Evolutionary conservation across 305 asterid genomes (phyloP).

Genomic region (Ruellia speciosa): DNA sequence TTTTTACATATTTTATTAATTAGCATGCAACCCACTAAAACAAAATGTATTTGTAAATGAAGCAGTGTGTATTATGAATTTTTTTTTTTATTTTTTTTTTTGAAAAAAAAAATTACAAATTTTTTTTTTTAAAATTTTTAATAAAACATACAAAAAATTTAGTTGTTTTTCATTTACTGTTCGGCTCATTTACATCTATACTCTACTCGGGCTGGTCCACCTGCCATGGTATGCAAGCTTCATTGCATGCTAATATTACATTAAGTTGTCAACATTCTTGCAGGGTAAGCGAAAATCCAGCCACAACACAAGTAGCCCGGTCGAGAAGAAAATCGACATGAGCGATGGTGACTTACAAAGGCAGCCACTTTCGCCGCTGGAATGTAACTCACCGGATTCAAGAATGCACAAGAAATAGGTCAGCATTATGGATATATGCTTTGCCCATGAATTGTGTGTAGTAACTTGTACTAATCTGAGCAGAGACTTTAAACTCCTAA

Average conservation of each 20-base stretch:
- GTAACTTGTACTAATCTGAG: not conserved
- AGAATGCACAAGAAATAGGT: conserved; percentile 46
- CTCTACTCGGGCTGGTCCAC: not conserved
- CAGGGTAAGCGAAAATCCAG: conserved; percentile 80
- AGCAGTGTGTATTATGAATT: too few species aligned
- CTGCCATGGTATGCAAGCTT: too few species aligned
- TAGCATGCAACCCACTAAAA: too few species aligned
- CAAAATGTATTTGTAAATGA: too few species aligned
- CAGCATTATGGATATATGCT: not conserved
- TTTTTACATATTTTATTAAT: too few species aligned
- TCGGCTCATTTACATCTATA: too few species aligned
- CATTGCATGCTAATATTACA: too few species aligned
- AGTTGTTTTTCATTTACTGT: too few species aligned
- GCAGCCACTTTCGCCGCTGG: conserved; percentile 72
- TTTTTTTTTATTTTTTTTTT: too few species aligned
- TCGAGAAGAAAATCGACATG: conserved; percentile 55
- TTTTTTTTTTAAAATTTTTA: too few species aligned
- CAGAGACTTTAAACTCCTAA: not conserved
- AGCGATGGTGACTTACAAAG: conserved; percentile 41
- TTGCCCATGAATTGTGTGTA: conserved; percentile 8
- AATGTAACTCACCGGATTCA: conserved; percentile 53
- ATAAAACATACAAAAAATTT: too few species aligned
- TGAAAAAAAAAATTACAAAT: too few species aligned
- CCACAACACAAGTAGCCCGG: conserved; percentile 41
- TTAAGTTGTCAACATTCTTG: conserved; percentile 1